phyloP scores from a whole-genome alignment of 2,329 filamentous ascomycete species.

The Endocalyx cinctus region DNA sequence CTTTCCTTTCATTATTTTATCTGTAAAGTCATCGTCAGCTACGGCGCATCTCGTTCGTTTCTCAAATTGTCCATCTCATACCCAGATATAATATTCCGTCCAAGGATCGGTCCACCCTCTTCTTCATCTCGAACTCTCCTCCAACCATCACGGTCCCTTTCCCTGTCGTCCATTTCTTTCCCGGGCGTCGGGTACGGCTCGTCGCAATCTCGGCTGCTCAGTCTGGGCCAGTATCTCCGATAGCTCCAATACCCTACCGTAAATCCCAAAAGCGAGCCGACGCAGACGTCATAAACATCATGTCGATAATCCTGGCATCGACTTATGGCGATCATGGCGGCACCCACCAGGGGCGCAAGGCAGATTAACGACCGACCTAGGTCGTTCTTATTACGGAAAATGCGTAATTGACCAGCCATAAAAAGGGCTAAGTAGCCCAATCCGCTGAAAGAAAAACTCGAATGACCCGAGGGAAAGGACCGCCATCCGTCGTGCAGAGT shows the following conservation, averaged over 20 bases:
- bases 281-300: slow-evolving; percentile 64
- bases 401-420: slow-evolving; percentile 60
- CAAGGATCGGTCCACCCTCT: slow-evolving; percentile 33
- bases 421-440: slow-evolving; percentile 71
- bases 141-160: slow-evolving; percentile 26
- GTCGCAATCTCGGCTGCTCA: slow-evolving; percentile 49
- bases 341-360: slow-evolving; percentile 55
- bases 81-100: slow-evolving; percentile 25
- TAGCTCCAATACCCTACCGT: slow-evolving; percentile 62
- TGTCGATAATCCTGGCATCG: slow-evolving; percentile 67
- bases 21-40: slow-evolving; percentile 20
- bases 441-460: slow-evolving; percentile 73
- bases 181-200: slow-evolving; percentile 52
- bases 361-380: slow-evolving; percentile 54
- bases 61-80: slow-evolving; percentile 23
- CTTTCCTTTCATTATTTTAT: too few species aligned
- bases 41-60: slow-evolving; percentile 9
- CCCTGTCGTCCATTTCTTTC: slow-evolving; percentile 22
- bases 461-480: slow-evolving; percentile 77
- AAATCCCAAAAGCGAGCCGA: slow-evolving; percentile 57
- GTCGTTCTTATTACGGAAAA: slow-evolving; percentile 49
- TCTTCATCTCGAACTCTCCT: slow-evolving; percentile 50
- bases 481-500: slow-evolving; percentile 78
- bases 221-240: slow-evolving; percentile 56
- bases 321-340: slow-evolving; percentile 64